phyloP scores from a whole-genome alignment of 331 rosid genomes.

The Pyracantha coccinea region DNA sequence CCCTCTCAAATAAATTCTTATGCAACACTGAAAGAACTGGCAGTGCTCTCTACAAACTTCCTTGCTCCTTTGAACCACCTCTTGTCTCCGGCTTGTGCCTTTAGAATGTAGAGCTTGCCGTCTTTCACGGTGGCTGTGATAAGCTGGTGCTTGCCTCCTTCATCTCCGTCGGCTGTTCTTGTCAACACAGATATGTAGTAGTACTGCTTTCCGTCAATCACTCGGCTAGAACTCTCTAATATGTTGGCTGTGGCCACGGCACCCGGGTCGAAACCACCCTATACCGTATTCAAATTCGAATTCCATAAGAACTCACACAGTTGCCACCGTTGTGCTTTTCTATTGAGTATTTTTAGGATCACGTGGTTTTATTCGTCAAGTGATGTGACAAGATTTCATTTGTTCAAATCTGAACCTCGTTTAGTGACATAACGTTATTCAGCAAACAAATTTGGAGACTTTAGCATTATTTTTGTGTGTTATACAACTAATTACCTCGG shows the following conservation, averaged over 20 bases:
- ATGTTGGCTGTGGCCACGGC: conserved; percentile 84
- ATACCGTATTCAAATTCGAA: conserved; percentile 7
- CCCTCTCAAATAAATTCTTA: conserved; percentile 20
- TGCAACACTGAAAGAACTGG: conserved; percentile 88
- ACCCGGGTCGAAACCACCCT: conserved; percentile 88
- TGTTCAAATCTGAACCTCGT: too few species aligned
- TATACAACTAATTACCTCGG: conserved; percentile 56
- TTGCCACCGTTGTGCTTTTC: background rate
- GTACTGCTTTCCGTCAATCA: conserved; percentile 50
- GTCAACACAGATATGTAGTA: conserved; percentile 75
- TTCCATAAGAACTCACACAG: conserved; percentile 8
- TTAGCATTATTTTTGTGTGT: too few species aligned
- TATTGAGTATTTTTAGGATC: background rate
- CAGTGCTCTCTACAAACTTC: conserved; percentile 67
- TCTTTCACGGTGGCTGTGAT: conserved; percentile 76
- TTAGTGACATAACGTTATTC: too few species aligned
- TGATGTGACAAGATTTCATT: too few species aligned
- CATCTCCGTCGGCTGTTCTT: conserved; percentile 97
- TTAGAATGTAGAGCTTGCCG: conserved; percentile 81
- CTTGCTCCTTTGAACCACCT: conserved; percentile 99
- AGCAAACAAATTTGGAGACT: background rate
- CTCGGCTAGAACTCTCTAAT: conserved; percentile 35
- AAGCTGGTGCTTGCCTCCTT: conserved; percentile 94
- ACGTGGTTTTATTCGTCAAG: too few species aligned
- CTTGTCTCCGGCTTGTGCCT: conserved; percentile 99